Percentiles rank a stretch among this genome's conserved stretches.
Evolutionary conservation across 306 rosid species (phyloP).

Genomic region (Citrullus mucosospermus): DNA sequence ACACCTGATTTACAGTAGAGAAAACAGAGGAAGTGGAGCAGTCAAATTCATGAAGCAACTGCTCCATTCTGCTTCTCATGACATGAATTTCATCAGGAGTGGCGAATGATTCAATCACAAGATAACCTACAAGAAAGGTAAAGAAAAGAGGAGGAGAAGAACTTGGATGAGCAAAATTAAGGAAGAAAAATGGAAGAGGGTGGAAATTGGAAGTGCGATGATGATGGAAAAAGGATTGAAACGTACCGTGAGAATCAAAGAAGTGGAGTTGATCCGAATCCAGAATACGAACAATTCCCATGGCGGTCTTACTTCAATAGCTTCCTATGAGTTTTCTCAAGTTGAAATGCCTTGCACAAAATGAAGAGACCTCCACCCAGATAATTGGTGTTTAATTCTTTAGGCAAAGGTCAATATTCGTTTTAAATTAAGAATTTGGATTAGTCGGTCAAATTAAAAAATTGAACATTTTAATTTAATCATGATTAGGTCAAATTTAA

Average conservation of each 20-base stretch:
- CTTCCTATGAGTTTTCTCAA: not conserved
- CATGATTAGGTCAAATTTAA: no score
- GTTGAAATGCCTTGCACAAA: no score
- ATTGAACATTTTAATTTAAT: no score
- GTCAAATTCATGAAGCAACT: conserved; percentile 59
- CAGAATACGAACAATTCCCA: not conserved
- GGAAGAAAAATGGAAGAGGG: no score
- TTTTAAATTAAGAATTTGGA: no score
- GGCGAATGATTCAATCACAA: conserved; percentile 70
- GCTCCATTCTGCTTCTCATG: conserved; percentile 67
- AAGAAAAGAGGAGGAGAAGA: not conserved
- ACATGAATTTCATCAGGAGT: conserved; percentile 38
- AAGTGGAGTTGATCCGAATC: not conserved
- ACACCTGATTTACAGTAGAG: conserved; percentile 86
- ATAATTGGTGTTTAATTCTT: no score
- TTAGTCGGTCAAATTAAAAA: no score
- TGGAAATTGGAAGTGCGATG: not conserved
- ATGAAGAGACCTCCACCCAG: not conserved
- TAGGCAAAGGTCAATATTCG: no score
- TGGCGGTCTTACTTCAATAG: not conserved
- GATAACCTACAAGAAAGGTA: conserved; percentile 33
- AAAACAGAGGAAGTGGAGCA: conserved; percentile 70
- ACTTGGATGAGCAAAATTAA: not conserved
- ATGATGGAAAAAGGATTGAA: not conserved
- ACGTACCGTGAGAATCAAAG: not conserved